phyloP scores from a whole-genome alignment of 2,329 filamentous ascomycete genomes.

The Chaetomiaceae sp. region DNA sequence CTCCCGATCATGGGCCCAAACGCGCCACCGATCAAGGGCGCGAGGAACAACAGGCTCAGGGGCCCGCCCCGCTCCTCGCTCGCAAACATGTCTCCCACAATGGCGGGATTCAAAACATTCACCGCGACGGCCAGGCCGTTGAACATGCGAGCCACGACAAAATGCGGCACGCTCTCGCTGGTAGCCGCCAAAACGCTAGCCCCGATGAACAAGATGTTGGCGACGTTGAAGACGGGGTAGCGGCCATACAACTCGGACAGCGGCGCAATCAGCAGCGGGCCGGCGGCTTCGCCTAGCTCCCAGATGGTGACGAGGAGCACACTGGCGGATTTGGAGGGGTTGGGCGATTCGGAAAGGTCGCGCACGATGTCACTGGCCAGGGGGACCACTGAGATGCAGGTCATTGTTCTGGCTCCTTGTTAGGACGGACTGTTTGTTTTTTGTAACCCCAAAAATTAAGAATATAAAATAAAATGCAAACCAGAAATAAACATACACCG shows the following conservation, averaged over 20 bases:
- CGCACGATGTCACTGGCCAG: constrained; percentile 48
- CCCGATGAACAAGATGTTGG: constrained; percentile 48
- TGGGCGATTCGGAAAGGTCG: constrained; percentile 39
- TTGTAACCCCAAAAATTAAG: background rate
- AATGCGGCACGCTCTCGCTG: constrained; percentile 40
- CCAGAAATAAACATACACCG: constrained; percentile 43
- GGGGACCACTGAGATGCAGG: constrained; percentile 53
- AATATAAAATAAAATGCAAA: background rate
- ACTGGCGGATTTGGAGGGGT: constrained; percentile 41
- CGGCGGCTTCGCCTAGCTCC: constrained; percentile 62
- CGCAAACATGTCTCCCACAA: constrained; percentile 60
- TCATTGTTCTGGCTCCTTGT: constrained; percentile 45
- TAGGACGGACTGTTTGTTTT: constrained; percentile 2
- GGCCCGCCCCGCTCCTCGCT: constrained; percentile 54
- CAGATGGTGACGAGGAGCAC: constrained; percentile 67
- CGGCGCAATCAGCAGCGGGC: constrained; percentile 57
- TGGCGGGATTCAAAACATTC: constrained; percentile 59
- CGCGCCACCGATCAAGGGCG: constrained; percentile 54
- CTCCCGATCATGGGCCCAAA: constrained; percentile 53
- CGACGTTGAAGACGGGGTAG: constrained; percentile 49
- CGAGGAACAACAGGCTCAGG: constrained; percentile 54
- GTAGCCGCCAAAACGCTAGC: constrained; percentile 47
- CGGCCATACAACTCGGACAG: constrained; percentile 58
- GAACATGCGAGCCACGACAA: constrained; percentile 52
- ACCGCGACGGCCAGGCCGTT: constrained; percentile 60